Evolutionary conservation across 805 yeast species (phyloP), one percentile per base, ranked within the genome.

Genomic region (Candida pseudofarinosa): DNA sequence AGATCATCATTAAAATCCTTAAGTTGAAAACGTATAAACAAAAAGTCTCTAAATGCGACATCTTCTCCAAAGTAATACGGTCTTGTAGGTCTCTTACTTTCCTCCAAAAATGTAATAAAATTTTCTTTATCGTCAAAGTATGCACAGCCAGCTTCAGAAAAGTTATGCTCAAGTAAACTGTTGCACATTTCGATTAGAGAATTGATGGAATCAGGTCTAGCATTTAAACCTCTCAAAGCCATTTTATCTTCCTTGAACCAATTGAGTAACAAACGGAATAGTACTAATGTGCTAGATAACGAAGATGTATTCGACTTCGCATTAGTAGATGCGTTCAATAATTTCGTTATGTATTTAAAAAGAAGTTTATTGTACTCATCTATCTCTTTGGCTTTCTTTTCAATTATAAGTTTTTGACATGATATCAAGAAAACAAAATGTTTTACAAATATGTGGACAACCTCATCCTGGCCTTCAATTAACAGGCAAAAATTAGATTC

Each of bases 31-130:
- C 73, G 74, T 14, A 85, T 65, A 3, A 83, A 75, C 20, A 69
- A 63, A 52, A 80, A 83, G 47, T 82, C 89, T 45, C 77, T 78
- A 49, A 80, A 64, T 17, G 69, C 60, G 12, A 83, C 79, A 62
- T 85, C 93, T 53, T 85, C 91, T 36, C 67, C 61, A 54, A 83
- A 84, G 41, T 74, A 76, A 43, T 79, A 75, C 2, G 58, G 52
- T 58, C 91, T 70, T 5, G 55, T 48, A 13, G 85, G 84, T 39
- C 69, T 65, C 47, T 69, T 39, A 43, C 36, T 42, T 4, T 37
- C 42, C 36, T 39, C 52, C 42, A 46, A 20, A 2, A 49, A 38
- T 10, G 46, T 45, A 15, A 35, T 13, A 14, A 32, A 15, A 28
- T 38, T 28, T 37, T 35, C 34, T 13, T 23, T 34, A 18, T 39